Conservation (phyloP, 2,329 filamentous ascomycete genomes). For the Aspergillus hortae region DNA sequence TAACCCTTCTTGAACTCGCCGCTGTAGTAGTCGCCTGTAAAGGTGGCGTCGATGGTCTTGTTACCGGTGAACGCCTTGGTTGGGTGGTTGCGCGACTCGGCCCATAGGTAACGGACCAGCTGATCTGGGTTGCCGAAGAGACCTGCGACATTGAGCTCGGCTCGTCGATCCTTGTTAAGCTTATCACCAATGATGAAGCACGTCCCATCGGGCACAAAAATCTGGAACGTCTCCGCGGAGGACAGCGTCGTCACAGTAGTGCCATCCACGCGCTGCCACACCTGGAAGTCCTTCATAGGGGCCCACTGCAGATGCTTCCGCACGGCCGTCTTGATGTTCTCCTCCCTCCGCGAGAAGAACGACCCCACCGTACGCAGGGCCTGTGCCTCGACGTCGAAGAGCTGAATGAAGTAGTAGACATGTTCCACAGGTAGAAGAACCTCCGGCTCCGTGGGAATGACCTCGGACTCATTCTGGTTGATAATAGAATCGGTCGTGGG, state of each 20-base stretch:
- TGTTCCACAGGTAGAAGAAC: conserved; percentile 29
- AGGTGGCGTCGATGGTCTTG: conserved; percentile 51
- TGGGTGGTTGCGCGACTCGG: conserved; percentile 44
- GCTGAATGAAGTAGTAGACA: conserved; percentile 49
- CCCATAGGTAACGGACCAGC: conserved; percentile 44
- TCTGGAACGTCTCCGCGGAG: conserved; percentile 33
- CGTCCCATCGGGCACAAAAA: conserved; percentile 34
- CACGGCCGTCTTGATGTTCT: conserved; percentile 39
- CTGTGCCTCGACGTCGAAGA: conserved; percentile 51
- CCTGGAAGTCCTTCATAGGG: conserved; percentile 37
- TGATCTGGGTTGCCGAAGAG: conserved; percentile 37
- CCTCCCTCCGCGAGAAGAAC: conserved; percentile 40
- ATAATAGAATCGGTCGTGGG: conserved; percentile 10
- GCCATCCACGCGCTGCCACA: conserved; percentile 43
- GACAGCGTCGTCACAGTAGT: conserved; percentile 33
- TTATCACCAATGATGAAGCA: conserved; percentile 43
- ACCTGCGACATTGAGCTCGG: conserved; percentile 30
- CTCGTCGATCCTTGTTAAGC: conserved; percentile 33
- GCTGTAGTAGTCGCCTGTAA: conserved; percentile 55
- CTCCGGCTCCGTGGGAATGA: conserved; percentile 12
- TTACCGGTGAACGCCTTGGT: conserved; percentile 42
- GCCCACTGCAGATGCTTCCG: conserved; percentile 37
- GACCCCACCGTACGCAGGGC: conserved; percentile 38
- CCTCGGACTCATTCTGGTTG: conserved; percentile 10
- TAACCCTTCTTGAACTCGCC: conserved; percentile 50